These are phyloP conservation scores for Juglanconis sp. DNA, from an alignment of 2,329 filamentous ascomycete species.

Conservation along the genomic window DNA sequence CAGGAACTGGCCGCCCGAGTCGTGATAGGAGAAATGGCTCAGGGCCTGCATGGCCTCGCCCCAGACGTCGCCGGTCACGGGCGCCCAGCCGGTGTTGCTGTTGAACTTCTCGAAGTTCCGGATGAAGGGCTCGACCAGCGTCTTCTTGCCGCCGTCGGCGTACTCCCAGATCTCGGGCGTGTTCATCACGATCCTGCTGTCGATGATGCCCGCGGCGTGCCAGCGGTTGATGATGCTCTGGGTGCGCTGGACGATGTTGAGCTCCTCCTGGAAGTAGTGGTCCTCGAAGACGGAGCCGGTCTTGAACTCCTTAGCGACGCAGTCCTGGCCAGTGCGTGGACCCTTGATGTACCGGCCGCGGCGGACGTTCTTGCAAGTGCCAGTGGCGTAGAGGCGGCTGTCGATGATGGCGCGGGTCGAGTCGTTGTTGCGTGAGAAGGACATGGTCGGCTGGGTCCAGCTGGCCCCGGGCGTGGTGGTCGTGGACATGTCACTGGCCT, in stretches of 20 bases:
- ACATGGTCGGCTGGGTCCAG: no score
- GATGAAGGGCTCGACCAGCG: conserved; percentile 37
- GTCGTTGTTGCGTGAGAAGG: conserved; percentile 1
- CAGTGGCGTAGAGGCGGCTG: background rate
- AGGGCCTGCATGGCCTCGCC: conserved; percentile 37
- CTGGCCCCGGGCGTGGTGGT: no score
- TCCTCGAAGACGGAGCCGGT: conserved; percentile 5
- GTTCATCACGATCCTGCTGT: conserved; percentile 34
- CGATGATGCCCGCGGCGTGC: conserved; percentile 22
- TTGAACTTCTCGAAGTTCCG: conserved; percentile 42
- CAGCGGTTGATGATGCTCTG: conserved; percentile 10
- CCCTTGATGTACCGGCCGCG: conserved; percentile 6
- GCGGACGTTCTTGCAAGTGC: conserved; percentile 12
- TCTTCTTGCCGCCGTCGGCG: conserved; percentile 20
- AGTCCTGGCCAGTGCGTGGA: background rate
- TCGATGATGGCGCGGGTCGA: conserved; percentile 8
- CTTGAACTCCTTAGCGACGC: conserved; percentile 15
- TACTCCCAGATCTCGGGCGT: conserved; percentile 32
- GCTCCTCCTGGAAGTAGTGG: conserved; percentile 13
- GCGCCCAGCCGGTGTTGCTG: conserved; percentile 39
- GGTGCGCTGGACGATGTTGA: conserved; percentile 5
- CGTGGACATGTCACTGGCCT: no score
- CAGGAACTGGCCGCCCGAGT: conserved; percentile 33
- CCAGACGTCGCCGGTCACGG: conserved; percentile 27
- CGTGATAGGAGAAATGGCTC: conserved; percentile 42